phyloP scores from a whole-genome alignment of 805 yeast genomes.

The Saturnispora quitensis region DNA sequence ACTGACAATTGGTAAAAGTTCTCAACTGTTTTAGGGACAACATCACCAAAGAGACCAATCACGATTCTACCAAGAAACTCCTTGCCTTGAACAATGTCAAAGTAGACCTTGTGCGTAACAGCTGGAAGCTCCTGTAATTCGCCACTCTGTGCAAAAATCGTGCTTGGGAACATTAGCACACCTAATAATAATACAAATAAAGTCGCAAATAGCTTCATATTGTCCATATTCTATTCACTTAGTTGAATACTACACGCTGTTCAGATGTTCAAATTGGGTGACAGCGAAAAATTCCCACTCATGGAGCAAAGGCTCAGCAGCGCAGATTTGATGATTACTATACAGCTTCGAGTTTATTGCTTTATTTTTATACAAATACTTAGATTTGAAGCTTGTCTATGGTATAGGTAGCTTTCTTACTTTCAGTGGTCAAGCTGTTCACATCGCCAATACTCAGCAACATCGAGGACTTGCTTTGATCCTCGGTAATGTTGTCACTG shows the following conservation, averaged over 20 bases:
- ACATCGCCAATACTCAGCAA: constrained; percentile 19
- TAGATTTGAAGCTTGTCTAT: constrained; percentile 39
- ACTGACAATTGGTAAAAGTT: constrained; percentile 75
- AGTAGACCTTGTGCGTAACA: constrained; percentile 73
- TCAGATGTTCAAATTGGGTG: not conserved
- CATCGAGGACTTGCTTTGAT: constrained; percentile 19
- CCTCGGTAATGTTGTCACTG: constrained; percentile 18
- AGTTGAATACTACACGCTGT: not conserved
- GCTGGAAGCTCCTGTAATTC: constrained; percentile 35
- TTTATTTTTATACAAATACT: not conserved
- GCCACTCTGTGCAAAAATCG: constrained; percentile 10
- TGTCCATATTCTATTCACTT: constrained; percentile 1
- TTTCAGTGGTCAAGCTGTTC: constrained; percentile 12
- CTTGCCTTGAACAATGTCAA: constrained; percentile 78
- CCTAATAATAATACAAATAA: constrained; percentile 15
- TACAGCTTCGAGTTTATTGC: not conserved
- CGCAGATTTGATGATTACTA: not conserved
- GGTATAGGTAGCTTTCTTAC: constrained; percentile 46
- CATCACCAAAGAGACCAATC: constrained; percentile 80
- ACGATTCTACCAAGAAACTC: constrained; percentile 70
- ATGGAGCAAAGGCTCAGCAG: not conserved
- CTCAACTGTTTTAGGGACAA: constrained; percentile 81
- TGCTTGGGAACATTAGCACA: constrained; percentile 15
- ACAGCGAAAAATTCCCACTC: not conserved
- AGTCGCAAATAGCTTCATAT: constrained; percentile 20